Evolutionary conservation across 2,329 filamentous ascomycete species (phyloP).

Genomic region (Hyphodiscus sp.): DNA sequence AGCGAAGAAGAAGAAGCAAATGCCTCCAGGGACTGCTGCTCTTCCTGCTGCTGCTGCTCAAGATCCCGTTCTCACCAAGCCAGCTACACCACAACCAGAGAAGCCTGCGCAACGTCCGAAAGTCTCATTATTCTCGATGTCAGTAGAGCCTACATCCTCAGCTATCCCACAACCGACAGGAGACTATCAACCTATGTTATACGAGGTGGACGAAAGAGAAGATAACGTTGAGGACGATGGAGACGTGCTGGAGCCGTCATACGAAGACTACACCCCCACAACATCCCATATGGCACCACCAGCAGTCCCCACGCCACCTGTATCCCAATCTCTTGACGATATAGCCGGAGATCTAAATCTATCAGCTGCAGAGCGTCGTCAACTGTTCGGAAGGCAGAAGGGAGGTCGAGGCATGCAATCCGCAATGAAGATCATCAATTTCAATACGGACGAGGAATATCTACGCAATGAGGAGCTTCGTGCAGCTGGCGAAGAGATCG

Average conservation of each 20-base stretch:
- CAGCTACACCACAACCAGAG: constrained; percentile 20
- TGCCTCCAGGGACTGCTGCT: constrained; percentile 20
- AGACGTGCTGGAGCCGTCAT: constrained; percentile 17
- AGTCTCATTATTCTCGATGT: constrained; percentile 64
- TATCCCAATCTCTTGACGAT: constrained; percentile 53
- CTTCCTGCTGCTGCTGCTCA: constrained; percentile 5
- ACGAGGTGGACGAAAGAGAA: constrained; percentile 17
- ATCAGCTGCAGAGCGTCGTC: constrained; percentile 67
- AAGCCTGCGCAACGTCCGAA: constrained; percentile 46
- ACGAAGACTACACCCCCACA: constrained; percentile 27
- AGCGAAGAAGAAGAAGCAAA: constrained; percentile 53
- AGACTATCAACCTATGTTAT: constrained; percentile 49
- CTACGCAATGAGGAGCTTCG: constrained; percentile 73
- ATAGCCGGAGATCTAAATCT: constrained; percentile 76
- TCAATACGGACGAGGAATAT: constrained; percentile 87
- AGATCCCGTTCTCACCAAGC: constrained; percentile 17
- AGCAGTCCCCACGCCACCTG: constrained; percentile 21
- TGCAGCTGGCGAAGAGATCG: constrained; percentile 58
- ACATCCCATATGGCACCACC: constrained; percentile 19
- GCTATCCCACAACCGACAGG: constrained; percentile 11
- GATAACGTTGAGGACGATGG: constrained; percentile 9
- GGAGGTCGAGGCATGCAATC: constrained; percentile 34
- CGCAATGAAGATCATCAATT: constrained; percentile 68
- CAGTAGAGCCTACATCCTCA: constrained; percentile 31
- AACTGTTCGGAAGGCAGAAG: constrained; percentile 70